A percentile compares a stretch with the other conserved stretches of the same genome.
phyloP scores from a whole-genome alignment of 2,329 filamentous ascomycete species.

The Setomelanomma holmii region DNA sequence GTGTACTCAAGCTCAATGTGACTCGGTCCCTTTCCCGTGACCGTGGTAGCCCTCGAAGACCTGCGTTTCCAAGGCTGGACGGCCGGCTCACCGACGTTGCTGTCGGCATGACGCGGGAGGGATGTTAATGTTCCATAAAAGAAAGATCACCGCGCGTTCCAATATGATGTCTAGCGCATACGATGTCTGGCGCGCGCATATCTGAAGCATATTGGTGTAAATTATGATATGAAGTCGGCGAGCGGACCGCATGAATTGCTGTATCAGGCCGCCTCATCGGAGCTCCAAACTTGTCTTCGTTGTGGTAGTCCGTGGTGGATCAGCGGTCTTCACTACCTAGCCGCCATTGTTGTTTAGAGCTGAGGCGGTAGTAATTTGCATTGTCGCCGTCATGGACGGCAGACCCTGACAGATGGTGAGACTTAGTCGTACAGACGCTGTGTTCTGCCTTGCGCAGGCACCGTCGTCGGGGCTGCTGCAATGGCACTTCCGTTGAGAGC shows the following conservation, averaged over 20 bases:
- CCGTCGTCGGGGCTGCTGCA: slow-evolving; percentile 17
- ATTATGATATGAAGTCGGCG: slow-evolving; percentile 4
- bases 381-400: slow-evolving; percentile 17
- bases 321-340: too few relatives aligned
- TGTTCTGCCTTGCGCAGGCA: slow-evolving; percentile 18
- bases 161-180: slow-evolving; percentile 2
- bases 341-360: background rate
- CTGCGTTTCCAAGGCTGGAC: slow-evolving; percentile 15
- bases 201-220: slow-evolving; percentile 7
- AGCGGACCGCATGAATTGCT: slow-evolving; percentile 3
- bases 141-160: slow-evolving; percentile 6
- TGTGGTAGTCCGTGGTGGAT: slow-evolving; percentile 1
- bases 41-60: slow-evolving; percentile 12
- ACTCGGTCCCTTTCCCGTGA: slow-evolving; percentile 19
- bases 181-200: slow-evolving; percentile 9
- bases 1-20: slow-evolving; percentile 3
- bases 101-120: slow-evolving; percentile 15
- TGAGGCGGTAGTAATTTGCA: slow-evolving; percentile 2
- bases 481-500: slow-evolving; percentile 13
- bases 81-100: slow-evolving; percentile 11
- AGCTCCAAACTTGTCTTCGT: slow-evolving; percentile 2
- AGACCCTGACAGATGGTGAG: slow-evolving; percentile 17
- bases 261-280: slow-evolving; percentile 1
- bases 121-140: slow-evolving; percentile 12
- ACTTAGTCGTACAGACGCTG: slow-evolving; percentile 20